A percentile compares a stretch with the other conserved stretches of the same genome.
These are phyloP conservation scores for Aspergillus sparsus DNA, from an alignment of 495 filamentous ascomycete genomes.

Conservation along the genomic window DNA sequence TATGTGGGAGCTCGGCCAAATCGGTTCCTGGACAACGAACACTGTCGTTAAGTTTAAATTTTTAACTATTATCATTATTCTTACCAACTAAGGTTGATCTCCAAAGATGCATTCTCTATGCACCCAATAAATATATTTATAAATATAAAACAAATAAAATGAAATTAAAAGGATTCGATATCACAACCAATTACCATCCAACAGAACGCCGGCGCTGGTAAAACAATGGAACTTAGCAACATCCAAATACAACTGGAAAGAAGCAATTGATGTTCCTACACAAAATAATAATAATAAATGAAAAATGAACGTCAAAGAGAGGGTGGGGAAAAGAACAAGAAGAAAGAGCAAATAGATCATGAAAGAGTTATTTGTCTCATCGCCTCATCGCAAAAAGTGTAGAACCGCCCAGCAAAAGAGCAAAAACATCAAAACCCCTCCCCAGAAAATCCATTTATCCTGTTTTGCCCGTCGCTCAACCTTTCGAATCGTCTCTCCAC, in stretches of 20 bases:
- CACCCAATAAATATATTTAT: neutral
- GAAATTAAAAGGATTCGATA: slow-evolving; percentile 10
- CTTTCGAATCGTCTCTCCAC: slow-evolving; percentile 95
- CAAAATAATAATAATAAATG: slow-evolving; percentile 10
- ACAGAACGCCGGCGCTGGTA: slow-evolving; percentile 42
- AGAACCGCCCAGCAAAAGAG: slow-evolving; percentile 87
- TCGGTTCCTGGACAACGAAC: slow-evolving; percentile 4
- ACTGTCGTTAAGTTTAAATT: too few species aligned
- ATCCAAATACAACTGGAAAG: slow-evolving; percentile 11
- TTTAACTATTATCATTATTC: neutral
- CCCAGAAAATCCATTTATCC: slow-evolving; percentile 98
- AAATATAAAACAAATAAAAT: slow-evolving; percentile 11
- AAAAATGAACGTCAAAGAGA: slow-evolving; percentile 13
- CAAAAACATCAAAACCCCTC: slow-evolving; percentile 84
- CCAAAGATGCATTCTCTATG: neutral
- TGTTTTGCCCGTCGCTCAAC: slow-evolving; percentile 86
- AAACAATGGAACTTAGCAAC: slow-evolving; percentile 21
- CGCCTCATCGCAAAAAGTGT: slow-evolving; percentile 69
- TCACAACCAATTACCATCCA: slow-evolving; percentile 16
- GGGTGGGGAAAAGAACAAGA: slow-evolving; percentile 10
- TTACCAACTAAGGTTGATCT: neutral
- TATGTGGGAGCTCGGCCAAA: neutral
- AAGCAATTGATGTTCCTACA: slow-evolving; percentile 2
- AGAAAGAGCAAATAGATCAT: neutral
- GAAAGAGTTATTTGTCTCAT: neutral